Conservation (phyloP, 1,284 basidiomycete species). For the Mycosarcoma maydis region DNA sequence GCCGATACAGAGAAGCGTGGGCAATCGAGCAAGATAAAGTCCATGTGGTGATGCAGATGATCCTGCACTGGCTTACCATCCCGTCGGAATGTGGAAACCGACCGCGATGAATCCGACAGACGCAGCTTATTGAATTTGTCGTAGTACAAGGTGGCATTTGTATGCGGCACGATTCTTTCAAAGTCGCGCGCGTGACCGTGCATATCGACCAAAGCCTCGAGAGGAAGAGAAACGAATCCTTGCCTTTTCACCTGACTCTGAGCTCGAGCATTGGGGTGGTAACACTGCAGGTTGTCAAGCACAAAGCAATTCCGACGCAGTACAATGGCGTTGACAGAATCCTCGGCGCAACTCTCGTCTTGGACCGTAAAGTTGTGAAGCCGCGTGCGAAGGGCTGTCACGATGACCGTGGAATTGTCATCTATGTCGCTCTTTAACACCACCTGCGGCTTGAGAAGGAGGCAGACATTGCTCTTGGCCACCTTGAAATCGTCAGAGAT, state of each 20-base stretch:
- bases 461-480: conserved; percentile 78
- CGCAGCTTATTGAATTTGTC: conserved; percentile 84
- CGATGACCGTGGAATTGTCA: conserved; percentile 76
- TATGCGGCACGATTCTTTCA: conserved; percentile 88
- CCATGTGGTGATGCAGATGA: conserved; percentile 84
- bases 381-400: conserved; percentile 84
- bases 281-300: conserved; percentile 84
- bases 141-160: conserved; percentile 84
- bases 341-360: conserved; percentile 81
- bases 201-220: conserved; percentile 74
- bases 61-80: conserved; percentile 68
- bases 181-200: conserved; percentile 48
- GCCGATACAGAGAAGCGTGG: conserved; percentile 83
- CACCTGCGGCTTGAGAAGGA: conserved; percentile 90
- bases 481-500: conserved; percentile 69
- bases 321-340: conserved; percentile 84
- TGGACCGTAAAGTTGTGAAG: conserved; percentile 83
- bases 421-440: conserved; percentile 78
- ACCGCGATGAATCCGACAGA: conserved; percentile 77
- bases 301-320: conserved; percentile 83
- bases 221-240: conserved; percentile 74
- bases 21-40: conserved; percentile 81
- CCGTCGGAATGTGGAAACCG: conserved; percentile 64
- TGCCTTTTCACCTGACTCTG: conserved; percentile 59
- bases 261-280: conserved; percentile 74